A percentile compares a stretch with the other conserved stretches of the same genome.
These are phyloP conservation scores for Papiliotrema terrestris DNA, from an alignment of 1,284 basidiomycete genomes.

Conservation along the genomic window DNA sequence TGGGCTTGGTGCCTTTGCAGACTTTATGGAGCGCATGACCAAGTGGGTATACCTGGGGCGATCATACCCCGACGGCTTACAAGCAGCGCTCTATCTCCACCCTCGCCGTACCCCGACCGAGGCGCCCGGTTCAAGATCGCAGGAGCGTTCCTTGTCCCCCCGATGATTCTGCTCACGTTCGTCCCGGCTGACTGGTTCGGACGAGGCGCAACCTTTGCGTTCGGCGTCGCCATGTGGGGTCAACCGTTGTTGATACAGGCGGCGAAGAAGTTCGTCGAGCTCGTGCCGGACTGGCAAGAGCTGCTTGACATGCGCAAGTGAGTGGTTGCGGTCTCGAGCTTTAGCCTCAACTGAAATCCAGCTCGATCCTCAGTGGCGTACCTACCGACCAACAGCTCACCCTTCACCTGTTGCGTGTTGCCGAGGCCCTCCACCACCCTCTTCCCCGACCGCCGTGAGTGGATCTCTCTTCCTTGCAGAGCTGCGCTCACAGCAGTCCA, in stretches of 20 bases:
- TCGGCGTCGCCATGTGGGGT: slow-evolving; percentile 57
- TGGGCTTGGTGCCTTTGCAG: slow-evolving; percentile 45
- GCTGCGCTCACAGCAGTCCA: slow-evolving; percentile 12
- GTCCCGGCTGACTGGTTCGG: slow-evolving; percentile 52
- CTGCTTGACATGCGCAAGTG: slow-evolving; percentile 53
- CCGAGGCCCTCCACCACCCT: slow-evolving; percentile 47
- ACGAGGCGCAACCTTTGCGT: slow-evolving; percentile 49
- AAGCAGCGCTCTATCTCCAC: slow-evolving; percentile 46
- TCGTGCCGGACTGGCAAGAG: slow-evolving; percentile 54
- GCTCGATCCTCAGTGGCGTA: slow-evolving; percentile 54
- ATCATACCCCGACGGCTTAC: neutral
- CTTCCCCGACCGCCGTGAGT: slow-evolving; percentile 46
- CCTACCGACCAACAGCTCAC: slow-evolving; percentile 60
- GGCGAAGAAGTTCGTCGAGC: slow-evolving; percentile 48
- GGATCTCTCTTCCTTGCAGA: neutral
- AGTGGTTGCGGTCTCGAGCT: slow-evolving; percentile 8
- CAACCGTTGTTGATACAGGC: slow-evolving; percentile 53
- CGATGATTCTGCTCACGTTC: slow-evolving; percentile 48
- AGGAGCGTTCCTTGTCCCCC: slow-evolving; percentile 43
- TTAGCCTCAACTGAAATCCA: slow-evolving; percentile 15
- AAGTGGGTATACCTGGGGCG: slow-evolving; percentile 39
- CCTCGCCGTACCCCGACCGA: slow-evolving; percentile 44
- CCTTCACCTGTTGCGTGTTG: slow-evolving; percentile 55
- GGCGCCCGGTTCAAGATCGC: slow-evolving; percentile 49
- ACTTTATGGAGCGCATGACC: slow-evolving; percentile 45